Evolutionary conservation across 2,329 filamentous ascomycete genomes (phyloP).

Genomic region (Macrophomina tecta): DNA sequence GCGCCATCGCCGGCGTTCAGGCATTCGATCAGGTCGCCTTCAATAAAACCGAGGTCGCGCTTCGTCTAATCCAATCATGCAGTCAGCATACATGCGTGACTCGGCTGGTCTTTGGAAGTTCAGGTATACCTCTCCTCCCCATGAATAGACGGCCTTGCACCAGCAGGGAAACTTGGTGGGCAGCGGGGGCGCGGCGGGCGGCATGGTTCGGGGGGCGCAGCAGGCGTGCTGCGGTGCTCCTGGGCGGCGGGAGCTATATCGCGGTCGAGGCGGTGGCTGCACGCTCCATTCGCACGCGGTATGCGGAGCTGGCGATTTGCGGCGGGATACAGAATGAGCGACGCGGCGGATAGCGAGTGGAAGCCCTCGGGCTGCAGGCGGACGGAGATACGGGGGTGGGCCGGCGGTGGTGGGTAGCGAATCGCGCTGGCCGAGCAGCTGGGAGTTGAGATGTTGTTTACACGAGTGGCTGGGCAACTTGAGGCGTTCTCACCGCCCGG

Average conservation of each 20-base stretch:
- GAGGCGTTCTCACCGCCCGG: slow-evolving; percentile 10
- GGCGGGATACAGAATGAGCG: slow-evolving; percentile 1
- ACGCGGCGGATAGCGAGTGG: slow-evolving; percentile 15
- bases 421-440: slow-evolving; percentile 20
- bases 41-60: slow-evolving; percentile 93
- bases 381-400: background rate
- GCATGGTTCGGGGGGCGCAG: slow-evolving; percentile 45
- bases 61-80: slow-evolving; percentile 65
- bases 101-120: background rate
- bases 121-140: slow-evolving; percentile 74
- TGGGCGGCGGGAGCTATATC: slow-evolving; percentile 18
- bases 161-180: slow-evolving; percentile 87
- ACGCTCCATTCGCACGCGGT: slow-evolving; percentile 16
- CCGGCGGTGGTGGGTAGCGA: background rate
- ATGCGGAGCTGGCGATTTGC: background rate
- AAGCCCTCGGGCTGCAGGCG: slow-evolving; percentile 12
- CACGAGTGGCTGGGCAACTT: slow-evolving; percentile 4
- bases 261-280: slow-evolving; percentile 3
- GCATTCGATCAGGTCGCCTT: slow-evolving; percentile 97
- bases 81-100: slow-evolving; percentile 27
- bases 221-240: background rate
- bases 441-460: slow-evolving; percentile 1
- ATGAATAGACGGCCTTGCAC: slow-evolving; percentile 90
- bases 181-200: slow-evolving; percentile 57
- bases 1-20: slow-evolving; percentile 96